Base-by-base conservation (phyloP, 768 basidiomycete species). In the Dentipellis fragilis region DNA sequence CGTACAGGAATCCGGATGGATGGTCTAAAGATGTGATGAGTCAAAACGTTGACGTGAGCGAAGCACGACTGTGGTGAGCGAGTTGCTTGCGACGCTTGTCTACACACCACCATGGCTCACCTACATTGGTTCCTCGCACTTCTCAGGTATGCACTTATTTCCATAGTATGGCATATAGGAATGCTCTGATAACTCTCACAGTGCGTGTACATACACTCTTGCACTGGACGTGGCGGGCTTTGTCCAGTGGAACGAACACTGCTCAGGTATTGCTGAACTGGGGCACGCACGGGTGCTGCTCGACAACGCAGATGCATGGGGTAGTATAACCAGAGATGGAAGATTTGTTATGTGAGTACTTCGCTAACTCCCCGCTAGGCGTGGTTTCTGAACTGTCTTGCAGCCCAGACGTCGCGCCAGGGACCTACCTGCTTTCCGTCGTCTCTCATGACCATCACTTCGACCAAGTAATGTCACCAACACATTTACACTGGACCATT, bases 191-290 rank as follows among this genome's bases (percentile, higher is more conserved):
- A 21, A 52, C 19, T 46, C n/a, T 39, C 12, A 29, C 9, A 53
- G 56, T 53, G 35, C 29, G 35, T 59, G 37, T n/a, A 38, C 21
- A 5, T 2, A 55, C 35, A 42, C 61, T 60, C 56, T 64, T 49
- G 80, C 81, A 10, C 59, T 81, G 8, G 83, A 88, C 64, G 62
- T 91, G 49, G 62, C 68, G 3, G 89, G 89, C 60, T 75, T 73
- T 50, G 69, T 91, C 10, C 72, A 77, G 48, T 89, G 85, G 85
- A 89, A 85, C 67, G 78, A 80, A n/a, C 59, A 81, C 8, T 89
- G 87, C 71, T 45, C 47, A 72, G 65, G 61, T 38, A 40, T 62
- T 50, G 16, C 52, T 34, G 61, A 71, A 1, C 73, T 89, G 8
- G 83, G 84, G 29, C 71, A 76, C 17, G 73, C 87, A 8, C 80